Evolutionary conservation across 2,329 filamentous ascomycete genomes (phyloP), one percentile per base, ranked within the genome.

Genomic region (Aspergillus ochraceus): DNA sequence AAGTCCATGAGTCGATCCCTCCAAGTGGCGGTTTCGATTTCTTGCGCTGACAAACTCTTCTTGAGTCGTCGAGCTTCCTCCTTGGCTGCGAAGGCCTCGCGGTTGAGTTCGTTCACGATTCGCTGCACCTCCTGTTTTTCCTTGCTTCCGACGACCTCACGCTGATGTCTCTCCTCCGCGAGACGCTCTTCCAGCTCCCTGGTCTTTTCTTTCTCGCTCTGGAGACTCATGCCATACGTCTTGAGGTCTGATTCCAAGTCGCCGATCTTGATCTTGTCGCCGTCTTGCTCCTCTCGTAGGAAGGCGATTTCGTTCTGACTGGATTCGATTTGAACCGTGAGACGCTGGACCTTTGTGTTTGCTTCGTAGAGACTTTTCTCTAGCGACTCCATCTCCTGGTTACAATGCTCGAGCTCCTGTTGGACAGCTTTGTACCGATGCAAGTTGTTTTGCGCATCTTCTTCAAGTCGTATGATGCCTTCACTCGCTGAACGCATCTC

Each of bases 71-170:
- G 85, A 26, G 88, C 86, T 71, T 98, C 95, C 63, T 98, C 95
- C 79, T 95, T 96, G 63, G 91, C 88, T 29, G 84, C 83, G 5
- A 89, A 89, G 24, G 88, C 86, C 75, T 98, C 93, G 46, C 88
- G 84, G 73, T 97, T 98, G 66, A 98, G 88, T 65, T 97, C 92
- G 70, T 96, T 94, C 71, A 98, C 87, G 64, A 96, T 87, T 75
- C 94, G 90, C 78, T 98, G 93, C 54, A 96, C 90, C 72, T 98
- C 94, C 72, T 96, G 90, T 80, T 98, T 97, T 78, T 97, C 93
- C 70, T 91, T 88, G 71, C 87, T 90, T 51, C 92, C 91, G 57
- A 97, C 85, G 52, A 93, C 86, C 74, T 98, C 94, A 49, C 91
- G 86, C 76, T 98, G 94, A 65, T 90, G 86, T 58, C 93, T 84